Percentiles rank a stretch among this genome's conserved stretches.
These are phyloP conservation scores for Xylaria sp. DNA, from an alignment of 2,329 filamentous ascomycete species.

Conservation along the genomic window DNA sequence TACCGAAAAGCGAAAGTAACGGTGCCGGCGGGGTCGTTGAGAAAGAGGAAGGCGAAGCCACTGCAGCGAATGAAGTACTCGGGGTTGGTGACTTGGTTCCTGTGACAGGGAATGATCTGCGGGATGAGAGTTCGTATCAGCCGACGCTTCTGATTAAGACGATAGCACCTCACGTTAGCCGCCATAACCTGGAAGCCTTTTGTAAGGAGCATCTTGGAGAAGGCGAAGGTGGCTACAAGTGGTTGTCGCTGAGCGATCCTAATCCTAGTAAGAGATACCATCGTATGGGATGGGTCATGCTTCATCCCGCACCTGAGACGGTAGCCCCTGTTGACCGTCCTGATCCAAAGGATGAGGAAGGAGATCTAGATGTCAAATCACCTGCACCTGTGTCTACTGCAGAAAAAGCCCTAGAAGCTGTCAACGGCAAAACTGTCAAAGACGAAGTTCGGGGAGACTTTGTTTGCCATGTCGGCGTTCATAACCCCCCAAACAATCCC, in stretches of 20 bases:
- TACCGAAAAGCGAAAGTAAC: slow-evolving; percentile 91
- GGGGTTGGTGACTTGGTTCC: slow-evolving; percentile 91
- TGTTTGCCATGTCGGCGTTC: slow-evolving; percentile 94
- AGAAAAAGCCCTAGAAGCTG: slow-evolving; percentile 87
- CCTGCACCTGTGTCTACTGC: slow-evolving; percentile 63
- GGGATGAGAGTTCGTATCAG: slow-evolving; percentile 85
- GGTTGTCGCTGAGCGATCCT: slow-evolving; percentile 93
- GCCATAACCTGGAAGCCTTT: slow-evolving; percentile 90
- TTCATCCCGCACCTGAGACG: slow-evolving; percentile 78
- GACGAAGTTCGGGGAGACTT: slow-evolving; percentile 95
- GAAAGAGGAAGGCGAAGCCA: slow-evolving; percentile 95
- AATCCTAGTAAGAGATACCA: slow-evolving; percentile 98
- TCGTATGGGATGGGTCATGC: slow-evolving; percentile 97
- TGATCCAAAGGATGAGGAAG: slow-evolving; percentile 74
- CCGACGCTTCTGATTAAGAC: slow-evolving; percentile 98
- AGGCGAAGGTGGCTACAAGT: slow-evolving; percentile 89
- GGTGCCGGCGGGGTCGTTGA: slow-evolving; percentile 84
- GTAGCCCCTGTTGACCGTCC: slow-evolving; percentile 69
- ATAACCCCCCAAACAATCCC: slow-evolving; percentile 83
- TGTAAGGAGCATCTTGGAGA: slow-evolving; percentile 94
- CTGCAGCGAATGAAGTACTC: slow-evolving; percentile 87
- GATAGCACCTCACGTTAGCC: slow-evolving; percentile 92
- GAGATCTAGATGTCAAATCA: slow-evolving; percentile 60
- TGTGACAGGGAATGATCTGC: slow-evolving; percentile 80
- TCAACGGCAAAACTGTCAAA: slow-evolving; percentile 97